phyloP scores from a whole-genome alignment of 306 rosid genomes.

The Dalbergia cochinchinensis region DNA sequence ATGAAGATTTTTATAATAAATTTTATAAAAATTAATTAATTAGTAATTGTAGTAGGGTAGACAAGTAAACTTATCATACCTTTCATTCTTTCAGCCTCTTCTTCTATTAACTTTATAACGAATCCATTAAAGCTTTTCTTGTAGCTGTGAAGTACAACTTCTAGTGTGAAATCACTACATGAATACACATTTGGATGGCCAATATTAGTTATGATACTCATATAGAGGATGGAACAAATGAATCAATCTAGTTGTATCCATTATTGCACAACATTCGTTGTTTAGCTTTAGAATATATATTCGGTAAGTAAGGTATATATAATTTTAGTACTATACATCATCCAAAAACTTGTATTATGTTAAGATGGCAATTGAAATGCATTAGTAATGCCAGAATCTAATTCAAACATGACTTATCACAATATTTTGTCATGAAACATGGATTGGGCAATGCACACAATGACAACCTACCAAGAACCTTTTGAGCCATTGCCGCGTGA shows the following conservation, averaged over 20 bases:
- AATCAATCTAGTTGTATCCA: background rate
- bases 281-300: background rate
- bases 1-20: too few relatives aligned
- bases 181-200: background rate
- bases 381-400: background rate
- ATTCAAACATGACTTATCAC: background rate
- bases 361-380: background rate
- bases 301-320: too few relatives aligned
- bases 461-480: slow-evolving; percentile 47
- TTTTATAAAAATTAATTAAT: background rate
- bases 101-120: slow-evolving; percentile 42
- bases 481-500: slow-evolving; percentile 50
- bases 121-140: slow-evolving; percentile 56
- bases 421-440: background rate
- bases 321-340: background rate
- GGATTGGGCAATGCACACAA: background rate
- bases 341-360: background rate
- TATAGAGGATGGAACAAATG: background rate
- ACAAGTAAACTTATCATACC: background rate
- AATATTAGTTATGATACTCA: background rate
- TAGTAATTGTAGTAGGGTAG: too few relatives aligned
- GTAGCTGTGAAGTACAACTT: slow-evolving; percentile 52
- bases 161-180: slow-evolving; percentile 11
- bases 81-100: slow-evolving; percentile 45
- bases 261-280: background rate